Evolutionary conservation across 352 stramenopile species (phyloP), one percentile per base, ranked within the genome.

Genomic region (Phytophthora pistaciae): DNA sequence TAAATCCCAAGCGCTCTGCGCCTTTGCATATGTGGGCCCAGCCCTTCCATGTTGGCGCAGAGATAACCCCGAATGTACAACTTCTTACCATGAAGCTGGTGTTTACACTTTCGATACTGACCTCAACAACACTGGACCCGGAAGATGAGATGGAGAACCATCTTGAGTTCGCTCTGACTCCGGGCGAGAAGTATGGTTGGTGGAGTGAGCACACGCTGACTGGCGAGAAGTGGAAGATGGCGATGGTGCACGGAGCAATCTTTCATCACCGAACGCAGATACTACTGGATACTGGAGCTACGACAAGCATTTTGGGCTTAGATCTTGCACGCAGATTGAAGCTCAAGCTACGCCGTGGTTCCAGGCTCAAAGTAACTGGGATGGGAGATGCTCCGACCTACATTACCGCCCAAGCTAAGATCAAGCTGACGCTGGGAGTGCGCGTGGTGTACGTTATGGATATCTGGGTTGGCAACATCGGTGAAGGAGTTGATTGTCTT

Each of bases 381-480:
- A 27, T 75, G 7, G 66, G 70, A 40, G 70, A 64, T n/a, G 61
- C 71, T 0, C 50, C 57, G 0, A 79, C 75, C 0, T 72, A 78
- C 16, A n/a, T 5, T 11, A 21, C 42, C 31, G 18, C 69, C 13
- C 42, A 49, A 3, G 42, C 42, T 21, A 49, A 23, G 16, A 49
- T 49, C 42, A 49, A 23, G 42, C 18, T 23, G 18, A 49, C 18
- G 5, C 42, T 49, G 5, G 42, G 42, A 13, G 18, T 49, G 4
- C 42, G 42, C 1, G 27, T 75, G 3, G 67, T 68, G 0, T 79
- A 82, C 52, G 40, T 64, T 5, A 64, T 50, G 11, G 44, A 64
- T 46, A n/a, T 79, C 1, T 80, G 68, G 75, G 48, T 66, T 5
- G 66, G 58, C 0, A 80, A 80, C 38, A 52, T 83, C 1, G 68